A percentile compares a stretch with the other conserved stretches of the same genome.
phyloP scores from a whole-genome alignment of 495 filamentous ascomycete species.

The Filosporella fistucella region DNA sequence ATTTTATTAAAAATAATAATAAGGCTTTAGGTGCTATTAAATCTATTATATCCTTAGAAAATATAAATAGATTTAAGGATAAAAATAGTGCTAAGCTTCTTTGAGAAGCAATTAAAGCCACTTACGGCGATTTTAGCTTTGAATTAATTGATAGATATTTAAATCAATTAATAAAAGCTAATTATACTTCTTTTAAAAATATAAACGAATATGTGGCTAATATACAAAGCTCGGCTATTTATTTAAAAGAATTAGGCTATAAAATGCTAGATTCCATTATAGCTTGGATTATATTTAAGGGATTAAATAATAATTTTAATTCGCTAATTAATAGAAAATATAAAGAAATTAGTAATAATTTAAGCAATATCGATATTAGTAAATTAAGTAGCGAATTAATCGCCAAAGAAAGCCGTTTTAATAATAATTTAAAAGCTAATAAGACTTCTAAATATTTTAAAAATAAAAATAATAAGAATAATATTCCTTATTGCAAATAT shows the following conservation, averaged over 20 bases:
- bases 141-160: slow-evolving; percentile 3
- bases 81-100: background rate
- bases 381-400: slow-evolving; percentile 3
- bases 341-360: slow-evolving; percentile 1
- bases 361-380: slow-evolving; percentile 5
- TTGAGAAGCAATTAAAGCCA: background rate
- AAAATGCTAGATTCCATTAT: background rate
- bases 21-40: slow-evolving; percentile 4
- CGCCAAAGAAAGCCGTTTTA: background rate
- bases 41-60: slow-evolving; percentile 6
- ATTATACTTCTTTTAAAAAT: slow-evolving; percentile 2
- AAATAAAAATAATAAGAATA: background rate
- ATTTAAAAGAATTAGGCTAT: slow-evolving; percentile 5
- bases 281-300: slow-evolving; percentile 4
- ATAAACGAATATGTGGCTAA: slow-evolving; percentile 2
- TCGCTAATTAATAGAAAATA: slow-evolving; percentile 2
- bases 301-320: slow-evolving; percentile 2
- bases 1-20: background rate
- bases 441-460: slow-evolving; percentile 5
- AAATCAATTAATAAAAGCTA: background rate
- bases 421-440: background rate
- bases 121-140: slow-evolving; percentile 1
- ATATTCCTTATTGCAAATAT: slow-evolving; percentile 1
- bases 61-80: slow-evolving; percentile 2
- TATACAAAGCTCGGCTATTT: background rate